These are phyloP conservation scores for Globisporangium lucens DNA, from an alignment of 352 stramenopile genomes.

Conservation along the genomic window DNA sequence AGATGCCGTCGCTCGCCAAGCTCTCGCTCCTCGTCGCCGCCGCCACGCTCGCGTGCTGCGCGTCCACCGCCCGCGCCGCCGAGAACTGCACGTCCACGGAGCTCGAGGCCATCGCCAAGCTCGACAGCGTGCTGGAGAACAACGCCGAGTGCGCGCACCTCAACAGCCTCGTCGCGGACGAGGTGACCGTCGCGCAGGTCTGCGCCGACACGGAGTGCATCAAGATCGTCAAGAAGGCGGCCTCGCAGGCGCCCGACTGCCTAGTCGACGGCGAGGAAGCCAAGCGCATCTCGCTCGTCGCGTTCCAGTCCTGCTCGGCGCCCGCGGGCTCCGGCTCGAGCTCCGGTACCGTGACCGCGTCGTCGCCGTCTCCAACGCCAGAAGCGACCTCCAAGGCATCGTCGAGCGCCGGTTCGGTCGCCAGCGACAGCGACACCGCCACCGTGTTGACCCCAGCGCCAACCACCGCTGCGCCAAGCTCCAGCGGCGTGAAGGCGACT, in stretches of 20 bases:
- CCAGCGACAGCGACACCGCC: neutral
- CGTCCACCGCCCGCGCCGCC: neutral
- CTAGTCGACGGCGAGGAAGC: constrained; percentile 9
- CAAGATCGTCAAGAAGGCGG: constrained; percentile 16
- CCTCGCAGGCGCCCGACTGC: constrained; percentile 12
- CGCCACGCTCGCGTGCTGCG: neutral
- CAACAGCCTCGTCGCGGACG: constrained; percentile 16
- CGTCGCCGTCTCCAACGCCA: neutral
- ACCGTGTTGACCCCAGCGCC: constrained; percentile 6
- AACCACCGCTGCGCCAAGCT: constrained; percentile 1
- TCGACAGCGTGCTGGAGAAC: constrained; percentile 13
- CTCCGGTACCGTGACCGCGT: neutral
- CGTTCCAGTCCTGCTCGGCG: constrained; percentile 12
- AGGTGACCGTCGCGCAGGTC: constrained; percentile 15
- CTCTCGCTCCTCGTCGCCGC: neutral
- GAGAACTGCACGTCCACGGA: constrained; percentile 16
- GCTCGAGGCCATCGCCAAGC: constrained; percentile 2
- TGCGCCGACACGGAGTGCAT: constrained; percentile 16
- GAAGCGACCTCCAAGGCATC: neutral
- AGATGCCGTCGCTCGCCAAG: constrained; percentile 9
- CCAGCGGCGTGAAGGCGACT: neutral
- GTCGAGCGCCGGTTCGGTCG: neutral
- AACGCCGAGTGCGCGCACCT: constrained; percentile 14
- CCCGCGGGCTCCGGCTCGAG: neutral
- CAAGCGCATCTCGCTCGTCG: constrained; percentile 15